phyloP scores from a whole-genome alignment of 1,284 basidiomycete species.

The Fomitiporia mediterranea region DNA sequence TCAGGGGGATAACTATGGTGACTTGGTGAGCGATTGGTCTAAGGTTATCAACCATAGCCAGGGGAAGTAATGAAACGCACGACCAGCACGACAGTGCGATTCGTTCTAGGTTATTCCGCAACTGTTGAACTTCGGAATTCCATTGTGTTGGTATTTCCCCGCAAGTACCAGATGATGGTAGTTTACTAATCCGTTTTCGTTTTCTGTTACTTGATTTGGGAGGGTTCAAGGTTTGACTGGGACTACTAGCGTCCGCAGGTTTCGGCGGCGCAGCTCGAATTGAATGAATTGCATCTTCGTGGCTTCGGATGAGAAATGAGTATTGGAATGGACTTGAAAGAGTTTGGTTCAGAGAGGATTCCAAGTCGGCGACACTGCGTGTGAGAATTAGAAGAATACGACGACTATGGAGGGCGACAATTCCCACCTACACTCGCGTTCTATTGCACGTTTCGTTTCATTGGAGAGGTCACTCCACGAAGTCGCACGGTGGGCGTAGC shows the following conservation, averaged over 20 bases:
- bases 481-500: not conserved
- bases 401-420: not conserved
- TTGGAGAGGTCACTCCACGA: not conserved
- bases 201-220: slow-evolving; percentile 26
- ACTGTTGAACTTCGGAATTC: slow-evolving; percentile 37
- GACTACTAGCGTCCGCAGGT: too few species aligned
- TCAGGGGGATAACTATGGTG: slow-evolving; percentile 44
- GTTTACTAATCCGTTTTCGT: too few species aligned
- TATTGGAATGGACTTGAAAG: slow-evolving; percentile 55
- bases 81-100: slow-evolving; percentile 54
- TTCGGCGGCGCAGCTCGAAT: slow-evolving; percentile 45
- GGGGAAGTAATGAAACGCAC: slow-evolving; percentile 34
- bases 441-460: slow-evolving; percentile 4
- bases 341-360: slow-evolving; percentile 38
- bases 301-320: slow-evolving; percentile 48
- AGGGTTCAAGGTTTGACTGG: slow-evolving; percentile 1
- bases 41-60: not conserved
- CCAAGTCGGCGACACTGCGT: slow-evolving; percentile 52
- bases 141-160: too few species aligned
- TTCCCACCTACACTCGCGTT: slow-evolving; percentile 21
- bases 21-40: slow-evolving; percentile 15
- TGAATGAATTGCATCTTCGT: slow-evolving; percentile 44
- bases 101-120: slow-evolving; percentile 46
- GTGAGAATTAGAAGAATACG: too few species aligned
- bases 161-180: too few species aligned